phyloP scores from a whole-genome alignment of 441 rosid genomes.

The Brassica balearica region DNA sequence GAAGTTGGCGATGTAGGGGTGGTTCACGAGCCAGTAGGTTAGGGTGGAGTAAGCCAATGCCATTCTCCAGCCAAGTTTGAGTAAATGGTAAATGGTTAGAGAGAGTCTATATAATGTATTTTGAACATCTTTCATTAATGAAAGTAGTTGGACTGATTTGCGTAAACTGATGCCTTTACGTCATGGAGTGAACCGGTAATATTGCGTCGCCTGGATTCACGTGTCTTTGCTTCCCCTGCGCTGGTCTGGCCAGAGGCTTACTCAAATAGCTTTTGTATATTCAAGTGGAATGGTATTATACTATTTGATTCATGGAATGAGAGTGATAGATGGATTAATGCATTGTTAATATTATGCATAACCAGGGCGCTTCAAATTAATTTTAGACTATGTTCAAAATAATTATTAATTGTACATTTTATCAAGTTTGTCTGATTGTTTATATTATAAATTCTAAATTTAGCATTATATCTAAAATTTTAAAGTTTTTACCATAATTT shows the following conservation, averaged over 20 bases:
- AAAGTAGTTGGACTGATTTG: background rate
- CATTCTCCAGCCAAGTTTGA: conserved; percentile 12
- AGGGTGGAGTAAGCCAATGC: conserved; percentile 41
- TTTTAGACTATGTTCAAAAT: no score
- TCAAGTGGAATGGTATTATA: background rate
- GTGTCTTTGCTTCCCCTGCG: conserved; percentile 3
- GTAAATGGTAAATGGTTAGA: background rate
- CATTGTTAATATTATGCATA: conserved; percentile 4
- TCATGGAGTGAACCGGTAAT: conserved; percentile 1
- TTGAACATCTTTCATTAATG: background rate
- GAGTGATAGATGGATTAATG: background rate
- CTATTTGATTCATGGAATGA: background rate
- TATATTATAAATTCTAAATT: no score
- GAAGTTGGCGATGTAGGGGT: conserved; percentile 68
- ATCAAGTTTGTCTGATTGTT: no score
- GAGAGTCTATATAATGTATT: background rate
- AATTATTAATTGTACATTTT: no score
- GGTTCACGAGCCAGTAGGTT: conserved; percentile 65
- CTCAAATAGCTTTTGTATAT: background rate
- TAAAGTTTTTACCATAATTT: no score
- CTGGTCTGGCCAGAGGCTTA: conserved; percentile 4
- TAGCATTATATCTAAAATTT: no score
- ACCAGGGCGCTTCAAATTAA: no score
- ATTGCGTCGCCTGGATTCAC: conserved; percentile 9
- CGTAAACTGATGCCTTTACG: conserved; percentile 9